Evolutionary conservation across 2,329 filamentous ascomycete species (phyloP), one percentile per base, ranked within the genome.

Genomic region (Microcyclosporella mali): DNA sequence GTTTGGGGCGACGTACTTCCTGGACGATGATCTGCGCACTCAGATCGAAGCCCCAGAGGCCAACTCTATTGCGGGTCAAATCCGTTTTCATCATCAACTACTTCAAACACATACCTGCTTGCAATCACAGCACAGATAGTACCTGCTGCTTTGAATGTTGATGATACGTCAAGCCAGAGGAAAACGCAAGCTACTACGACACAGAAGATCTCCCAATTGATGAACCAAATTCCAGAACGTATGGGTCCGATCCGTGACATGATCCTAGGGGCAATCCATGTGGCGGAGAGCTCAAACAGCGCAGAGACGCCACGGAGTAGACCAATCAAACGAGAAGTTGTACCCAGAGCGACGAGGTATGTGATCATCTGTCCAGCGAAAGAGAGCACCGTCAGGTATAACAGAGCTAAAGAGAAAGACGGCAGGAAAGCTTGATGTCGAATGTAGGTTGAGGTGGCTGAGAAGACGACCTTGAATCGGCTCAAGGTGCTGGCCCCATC

Each of bases 151-250:
- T 56, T 53, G 9, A 46, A 25, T 4, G 30, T 34, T 3, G 47
- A 49, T 3, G 28, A 33, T 1, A 43, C 12, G 14, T 54, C 48
- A 3, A 56, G 31, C 60, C 60, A 66, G 31, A 65, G 53, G 37
- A 60, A 53, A 2, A 51, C 52, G 15, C 66, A 59, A 55, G 67
- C 51, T 38, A 73, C 58, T 58, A 68, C 50, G 52, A 78, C 48
- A 35, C 73, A 79, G 2, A 68, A 43, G n/a, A 82, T 67, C 57
- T 88, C 82, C 76, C 80, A 85, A 42, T 74, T 80, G 8, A 82
- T 58, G 49, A 78, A 79, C 85, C 85, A 88, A 2, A 88, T 69
- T 0, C 84, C 85, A 0, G 75, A 72, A n/a, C 85, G 69, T 6
- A 85, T 68, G 1, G 69, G 57, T 16, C 70, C 69, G 4, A 73